Evolutionary conservation across 2,329 filamentous ascomycete genomes (phyloP).

Genomic region (Fonsecaea monophora): DNA sequence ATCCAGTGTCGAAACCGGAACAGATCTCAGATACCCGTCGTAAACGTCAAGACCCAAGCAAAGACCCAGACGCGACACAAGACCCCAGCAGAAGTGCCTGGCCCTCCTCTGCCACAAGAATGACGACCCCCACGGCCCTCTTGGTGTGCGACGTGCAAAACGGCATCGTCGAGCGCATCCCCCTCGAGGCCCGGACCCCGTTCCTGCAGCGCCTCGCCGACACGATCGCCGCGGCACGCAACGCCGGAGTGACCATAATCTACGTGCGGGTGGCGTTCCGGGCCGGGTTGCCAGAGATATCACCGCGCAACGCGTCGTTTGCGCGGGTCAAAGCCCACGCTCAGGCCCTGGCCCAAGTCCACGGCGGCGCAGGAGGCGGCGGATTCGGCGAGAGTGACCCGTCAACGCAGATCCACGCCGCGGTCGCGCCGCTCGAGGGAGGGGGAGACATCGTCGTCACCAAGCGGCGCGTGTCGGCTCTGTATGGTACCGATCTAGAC

Average conservation of each 20-base stretch:
- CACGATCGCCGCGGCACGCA: slow-evolving; percentile 10
- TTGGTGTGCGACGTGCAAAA: slow-evolving; percentile 22
- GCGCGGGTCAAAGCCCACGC: background rate
- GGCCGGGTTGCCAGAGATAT: slow-evolving; percentile 9
- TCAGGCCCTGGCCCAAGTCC: too few relatives aligned
- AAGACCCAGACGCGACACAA: too few relatives aligned
- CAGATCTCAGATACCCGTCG: too few relatives aligned
- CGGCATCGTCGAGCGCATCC: slow-evolving; percentile 13
- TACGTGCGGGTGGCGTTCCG: slow-evolving; percentile 12
- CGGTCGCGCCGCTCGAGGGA: background rate
- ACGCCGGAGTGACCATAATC: background rate
- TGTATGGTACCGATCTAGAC: slow-evolving; percentile 23
- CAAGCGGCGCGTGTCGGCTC: slow-evolving; percentile 21
- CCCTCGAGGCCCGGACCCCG: background rate
- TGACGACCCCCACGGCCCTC: slow-evolving; percentile 14
- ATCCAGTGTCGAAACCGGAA: too few relatives aligned
- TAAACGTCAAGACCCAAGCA: background rate
- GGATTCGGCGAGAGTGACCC: slow-evolving; percentile 5
- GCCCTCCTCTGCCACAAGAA: too few relatives aligned
- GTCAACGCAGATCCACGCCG: slow-evolving; percentile 19
- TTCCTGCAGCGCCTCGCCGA: slow-evolving; percentile 15
- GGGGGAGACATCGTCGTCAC: slow-evolving; percentile 15
- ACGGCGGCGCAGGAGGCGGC: background rate
- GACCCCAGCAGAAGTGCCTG: too few relatives aligned
- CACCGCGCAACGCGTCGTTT: slow-evolving; percentile 5